Percentiles rank a stretch among this genome's conserved stretches.
Conservation (phyloP, 371 early-diverging fungal species). For the Phascolomyces articulosus region DNA sequence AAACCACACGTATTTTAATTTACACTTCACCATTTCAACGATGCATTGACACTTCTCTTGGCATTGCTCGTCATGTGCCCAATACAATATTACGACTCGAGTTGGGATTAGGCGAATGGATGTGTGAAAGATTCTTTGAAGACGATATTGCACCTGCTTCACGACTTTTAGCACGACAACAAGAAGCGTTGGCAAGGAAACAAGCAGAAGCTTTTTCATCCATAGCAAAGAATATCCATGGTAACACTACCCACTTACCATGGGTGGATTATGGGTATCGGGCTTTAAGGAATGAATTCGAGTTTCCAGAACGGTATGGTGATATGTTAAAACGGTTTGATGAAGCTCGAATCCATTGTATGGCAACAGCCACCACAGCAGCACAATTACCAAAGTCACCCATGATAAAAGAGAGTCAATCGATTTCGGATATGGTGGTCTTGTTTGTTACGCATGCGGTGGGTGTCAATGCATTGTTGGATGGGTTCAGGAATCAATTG, state of each 20-base stretch:
- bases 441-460: slow-evolving; percentile 46
- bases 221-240: slow-evolving; percentile 6
- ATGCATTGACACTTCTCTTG: slow-evolving; percentile 47
- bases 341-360: slow-evolving; percentile 22
- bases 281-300: slow-evolving; percentile 21
- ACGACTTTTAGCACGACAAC: slow-evolving; percentile 30
- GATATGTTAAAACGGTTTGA: slow-evolving; percentile 37
- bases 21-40: slow-evolving; percentile 53
- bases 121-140: slow-evolving; percentile 42
- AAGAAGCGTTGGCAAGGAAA: slow-evolving; percentile 38
- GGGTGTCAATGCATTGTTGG: slow-evolving; percentile 47
- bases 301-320: slow-evolving; percentile 37
- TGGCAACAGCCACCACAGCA: slow-evolving; percentile 9
- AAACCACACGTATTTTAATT: slow-evolving; percentile 27
- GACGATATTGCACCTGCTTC: slow-evolving; percentile 38
- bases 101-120: slow-evolving; percentile 49
- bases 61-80: slow-evolving; percentile 28
- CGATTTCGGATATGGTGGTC: slow-evolving; percentile 6
- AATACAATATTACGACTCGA: slow-evolving; percentile 35
- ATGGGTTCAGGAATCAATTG: slow-evolving; percentile 33
- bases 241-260: neutral
- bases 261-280: slow-evolving; percentile 34
- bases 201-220: slow-evolving; percentile 34
- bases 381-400: neutral
- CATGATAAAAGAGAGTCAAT: too few species aligned